Percentiles rank a stretch among this genome's conserved stretches.
These are phyloP conservation scores for Crassisporium funariophilum DNA, from an alignment of 768 basidiomycete genomes.

Conservation along the genomic window DNA sequence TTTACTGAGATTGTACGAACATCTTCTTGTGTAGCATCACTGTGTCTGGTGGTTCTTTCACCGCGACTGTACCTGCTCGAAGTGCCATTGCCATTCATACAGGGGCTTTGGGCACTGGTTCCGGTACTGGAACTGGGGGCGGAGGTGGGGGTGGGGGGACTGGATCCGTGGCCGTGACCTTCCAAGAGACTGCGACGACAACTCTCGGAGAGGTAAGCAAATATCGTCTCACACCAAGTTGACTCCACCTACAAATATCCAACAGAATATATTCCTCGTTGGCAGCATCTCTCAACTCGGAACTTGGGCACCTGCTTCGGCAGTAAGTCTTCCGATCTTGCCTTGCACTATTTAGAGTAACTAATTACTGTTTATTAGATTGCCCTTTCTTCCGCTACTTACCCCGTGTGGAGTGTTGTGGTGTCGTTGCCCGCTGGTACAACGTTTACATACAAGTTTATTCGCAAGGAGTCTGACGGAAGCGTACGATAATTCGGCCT, in stretches of 20 bases:
- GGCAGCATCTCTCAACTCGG: constrained; percentile 60
- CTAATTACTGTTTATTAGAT: constrained; percentile 34
- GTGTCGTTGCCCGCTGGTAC: constrained; percentile 52
- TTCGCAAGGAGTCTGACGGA: constrained; percentile 45
- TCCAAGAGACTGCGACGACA: constrained; percentile 58
- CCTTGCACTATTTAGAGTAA: background rate
- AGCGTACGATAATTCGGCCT: constrained; percentile 7
- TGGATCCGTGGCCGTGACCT: constrained; percentile 43
- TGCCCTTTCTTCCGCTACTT: constrained; percentile 50
- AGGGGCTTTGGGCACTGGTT: constrained; percentile 37
- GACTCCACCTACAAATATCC: background rate
- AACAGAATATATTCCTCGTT: constrained; percentile 60
- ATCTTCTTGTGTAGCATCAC: no score
- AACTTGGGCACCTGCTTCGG: constrained; percentile 47
- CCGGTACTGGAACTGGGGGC: no score
- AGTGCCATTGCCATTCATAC: constrained; percentile 61
- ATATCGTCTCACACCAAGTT: background rate
- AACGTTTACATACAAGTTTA: constrained; percentile 61
- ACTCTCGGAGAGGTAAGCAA: constrained; percentile 53
- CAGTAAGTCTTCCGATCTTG: constrained; percentile 35
- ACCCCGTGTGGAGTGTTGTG: constrained; percentile 57
- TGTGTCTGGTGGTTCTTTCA: constrained; percentile 53
- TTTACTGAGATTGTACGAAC: no score
- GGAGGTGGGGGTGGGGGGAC: constrained; percentile 14
- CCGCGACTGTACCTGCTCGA: constrained; percentile 49